Percentiles rank a stretch among this genome's conserved stretches.
These are phyloP conservation scores for Psidium guajava DNA, from an alignment of 345 rosid genomes.

Conservation along the genomic window DNA sequence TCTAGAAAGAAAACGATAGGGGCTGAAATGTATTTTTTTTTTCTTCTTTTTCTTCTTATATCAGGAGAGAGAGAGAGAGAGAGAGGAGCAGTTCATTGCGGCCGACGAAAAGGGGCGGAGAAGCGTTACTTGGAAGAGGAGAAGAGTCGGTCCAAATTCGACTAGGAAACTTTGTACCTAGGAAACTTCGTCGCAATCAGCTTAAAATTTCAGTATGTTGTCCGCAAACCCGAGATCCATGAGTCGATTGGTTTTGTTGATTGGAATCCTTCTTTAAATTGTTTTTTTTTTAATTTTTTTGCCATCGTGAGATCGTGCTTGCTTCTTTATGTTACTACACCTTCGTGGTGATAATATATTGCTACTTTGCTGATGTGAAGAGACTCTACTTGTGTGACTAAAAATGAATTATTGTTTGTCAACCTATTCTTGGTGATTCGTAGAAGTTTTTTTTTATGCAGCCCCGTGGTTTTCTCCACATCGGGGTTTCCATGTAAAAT, in stretches of 20 bases:
- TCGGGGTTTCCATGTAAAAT: not conserved
- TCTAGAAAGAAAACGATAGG: too few relatives aligned
- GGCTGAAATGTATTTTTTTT: too few relatives aligned
- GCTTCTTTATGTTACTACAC: too few relatives aligned
- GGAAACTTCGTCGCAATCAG: not conserved
- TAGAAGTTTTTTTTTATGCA: not conserved
- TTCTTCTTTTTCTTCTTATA: too few relatives aligned
- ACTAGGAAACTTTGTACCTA: not conserved
- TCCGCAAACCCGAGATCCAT: not conserved
- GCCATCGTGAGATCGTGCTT: not conserved
- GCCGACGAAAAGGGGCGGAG: too few relatives aligned
- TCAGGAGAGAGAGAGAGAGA: not conserved
- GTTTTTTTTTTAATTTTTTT: not conserved
- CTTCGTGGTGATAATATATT: not conserved
- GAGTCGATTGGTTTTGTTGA: not conserved
- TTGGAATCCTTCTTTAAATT: too few relatives aligned
- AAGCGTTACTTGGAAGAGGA: too few relatives aligned
- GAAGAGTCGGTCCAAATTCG: too few relatives aligned
- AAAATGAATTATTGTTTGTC: not conserved
- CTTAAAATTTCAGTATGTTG: not conserved
- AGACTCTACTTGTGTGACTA: not conserved
- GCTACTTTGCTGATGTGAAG: accelerated
- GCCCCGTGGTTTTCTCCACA: not conserved
- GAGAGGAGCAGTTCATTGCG: too few relatives aligned
- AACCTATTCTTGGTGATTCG: not conserved